These are phyloP conservation scores for Leishmania aethiopica DNA, from an alignment of 208 protist species.

Conservation along the genomic window DNA sequence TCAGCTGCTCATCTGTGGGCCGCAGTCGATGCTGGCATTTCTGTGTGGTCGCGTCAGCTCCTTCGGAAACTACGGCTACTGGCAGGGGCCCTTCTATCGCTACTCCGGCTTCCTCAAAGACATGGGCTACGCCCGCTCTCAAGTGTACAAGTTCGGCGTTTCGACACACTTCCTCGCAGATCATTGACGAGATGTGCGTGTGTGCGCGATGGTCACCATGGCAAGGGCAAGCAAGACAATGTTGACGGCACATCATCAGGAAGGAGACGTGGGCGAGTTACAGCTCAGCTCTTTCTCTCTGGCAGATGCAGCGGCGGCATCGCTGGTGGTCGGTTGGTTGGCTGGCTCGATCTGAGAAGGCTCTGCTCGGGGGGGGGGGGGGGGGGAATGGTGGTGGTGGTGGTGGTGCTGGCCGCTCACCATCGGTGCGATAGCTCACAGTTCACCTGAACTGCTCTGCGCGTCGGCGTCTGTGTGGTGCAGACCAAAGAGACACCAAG, in stretches of 20 bases:
- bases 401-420: neutral
- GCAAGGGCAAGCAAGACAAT: neutral
- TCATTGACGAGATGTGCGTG: slow-evolving; percentile 36
- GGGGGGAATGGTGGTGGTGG: neutral
- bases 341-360: neutral
- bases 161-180: slow-evolving; percentile 78
- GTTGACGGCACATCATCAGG: neutral
- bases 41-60: slow-evolving; percentile 76
- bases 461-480: neutral
- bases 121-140: slow-evolving; percentile 80
- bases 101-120: slow-evolving; percentile 84
- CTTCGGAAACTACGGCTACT: slow-evolving; percentile 70
- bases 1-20: slow-evolving; percentile 77
- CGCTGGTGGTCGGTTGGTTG: neutral
- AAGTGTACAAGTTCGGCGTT: slow-evolving; percentile 91
- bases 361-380: neutral
- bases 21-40: slow-evolving; percentile 71
- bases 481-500: neutral
- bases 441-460: neutral
- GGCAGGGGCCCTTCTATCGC: slow-evolving; percentile 73
- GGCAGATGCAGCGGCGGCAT: neutral
- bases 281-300: neutral
- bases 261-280: neutral
- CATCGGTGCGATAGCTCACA: neutral
- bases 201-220: neutral